phyloP scores from a whole-genome alignment of 1,284 basidiomycete species.

The Tilletia indica region DNA sequence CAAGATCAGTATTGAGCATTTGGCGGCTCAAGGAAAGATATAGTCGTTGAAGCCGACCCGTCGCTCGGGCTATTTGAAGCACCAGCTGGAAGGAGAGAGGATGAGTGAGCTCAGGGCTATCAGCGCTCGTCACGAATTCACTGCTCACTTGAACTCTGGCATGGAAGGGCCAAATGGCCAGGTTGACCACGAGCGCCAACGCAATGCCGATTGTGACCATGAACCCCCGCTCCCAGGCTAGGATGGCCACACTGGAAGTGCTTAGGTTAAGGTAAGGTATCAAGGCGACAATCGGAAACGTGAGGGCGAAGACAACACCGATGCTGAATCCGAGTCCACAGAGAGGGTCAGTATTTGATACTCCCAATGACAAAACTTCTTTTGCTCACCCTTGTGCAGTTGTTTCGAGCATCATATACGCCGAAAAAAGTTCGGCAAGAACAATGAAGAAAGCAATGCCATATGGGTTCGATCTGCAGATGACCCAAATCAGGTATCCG shows the following conservation, averaged over 20 bases:
- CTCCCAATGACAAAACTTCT: background rate
- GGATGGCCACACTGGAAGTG: slow-evolving; percentile 30
- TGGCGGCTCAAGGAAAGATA: slow-evolving; percentile 49
- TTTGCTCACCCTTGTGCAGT: slow-evolving; percentile 32
- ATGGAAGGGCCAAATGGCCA: slow-evolving; percentile 48
- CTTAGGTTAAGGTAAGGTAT: slow-evolving; percentile 54
- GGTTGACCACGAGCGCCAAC: slow-evolving; percentile 46
- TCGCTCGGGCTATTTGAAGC: slow-evolving; percentile 32
- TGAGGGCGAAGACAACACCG: slow-evolving; percentile 57
- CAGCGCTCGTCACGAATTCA: background rate
- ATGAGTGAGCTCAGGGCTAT: background rate
- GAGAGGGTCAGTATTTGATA: background rate
- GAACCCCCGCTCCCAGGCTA: slow-evolving; percentile 43
- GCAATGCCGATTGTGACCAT: slow-evolving; percentile 49
- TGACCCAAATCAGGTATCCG: slow-evolving; percentile 57
- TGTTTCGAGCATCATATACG: slow-evolving; percentile 57
- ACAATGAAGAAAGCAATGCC: slow-evolving; percentile 58
- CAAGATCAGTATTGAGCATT: slow-evolving; percentile 37
- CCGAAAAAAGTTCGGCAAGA: slow-evolving; percentile 54
- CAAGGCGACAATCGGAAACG: slow-evolving; percentile 54
- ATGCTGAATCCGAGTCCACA: slow-evolving; percentile 27
- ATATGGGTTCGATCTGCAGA: slow-evolving; percentile 58
- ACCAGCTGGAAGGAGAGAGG: slow-evolving; percentile 21
- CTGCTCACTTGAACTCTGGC: slow-evolving; percentile 33
- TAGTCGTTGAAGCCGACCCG: slow-evolving; percentile 35